Percentiles rank a stretch among this genome's conserved stretches.
phyloP scores from a whole-genome alignment of 371 early-diverging fungal species.

The Rhizopus sp. region DNA sequence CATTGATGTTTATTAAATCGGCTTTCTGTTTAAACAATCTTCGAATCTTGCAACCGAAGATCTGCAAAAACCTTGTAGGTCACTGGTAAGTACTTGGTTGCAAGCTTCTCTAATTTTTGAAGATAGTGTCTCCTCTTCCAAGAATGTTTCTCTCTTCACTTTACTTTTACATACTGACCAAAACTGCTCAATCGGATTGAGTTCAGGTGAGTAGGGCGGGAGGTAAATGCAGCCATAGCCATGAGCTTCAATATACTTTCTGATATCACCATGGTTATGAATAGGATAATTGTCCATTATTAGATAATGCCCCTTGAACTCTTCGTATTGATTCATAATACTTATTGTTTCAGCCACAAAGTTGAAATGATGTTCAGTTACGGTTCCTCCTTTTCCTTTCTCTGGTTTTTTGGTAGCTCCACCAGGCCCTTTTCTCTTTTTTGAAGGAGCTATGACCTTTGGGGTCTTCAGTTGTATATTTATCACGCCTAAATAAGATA shows the following conservation, averaged over 20 bases:
- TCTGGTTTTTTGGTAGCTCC: constrained; percentile 10
- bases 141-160: constrained; percentile 14
- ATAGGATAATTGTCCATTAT: constrained; percentile 13
- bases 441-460: constrained; percentile 7
- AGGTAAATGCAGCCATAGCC: constrained; percentile 21
- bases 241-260: constrained; percentile 14
- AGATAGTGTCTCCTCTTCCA: constrained; percentile 13
- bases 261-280: constrained; percentile 16
- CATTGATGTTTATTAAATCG: constrained; percentile 7
- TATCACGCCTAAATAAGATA: constrained; percentile 3
- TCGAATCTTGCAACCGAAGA: constrained; percentile 12
- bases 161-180: no score
- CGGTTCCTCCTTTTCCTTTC: constrained; percentile 8
- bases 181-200: constrained; percentile 27
- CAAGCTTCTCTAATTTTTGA: constrained; percentile 8
- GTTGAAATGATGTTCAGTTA: constrained; percentile 14
- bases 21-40: constrained; percentile 3
- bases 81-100: constrained; percentile 8
- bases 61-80: constrained; percentile 15
- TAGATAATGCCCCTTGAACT: constrained; percentile 16
- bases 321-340: constrained; percentile 8
- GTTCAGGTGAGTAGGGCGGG: constrained; percentile 9
- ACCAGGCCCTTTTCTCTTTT: constrained; percentile 15
- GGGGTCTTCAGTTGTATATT: background rate
- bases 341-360: constrained; percentile 7